Evolutionary conservation across 169 alveolate species (phyloP).

Genomic region (Eimeria nieschulzi): DNA sequence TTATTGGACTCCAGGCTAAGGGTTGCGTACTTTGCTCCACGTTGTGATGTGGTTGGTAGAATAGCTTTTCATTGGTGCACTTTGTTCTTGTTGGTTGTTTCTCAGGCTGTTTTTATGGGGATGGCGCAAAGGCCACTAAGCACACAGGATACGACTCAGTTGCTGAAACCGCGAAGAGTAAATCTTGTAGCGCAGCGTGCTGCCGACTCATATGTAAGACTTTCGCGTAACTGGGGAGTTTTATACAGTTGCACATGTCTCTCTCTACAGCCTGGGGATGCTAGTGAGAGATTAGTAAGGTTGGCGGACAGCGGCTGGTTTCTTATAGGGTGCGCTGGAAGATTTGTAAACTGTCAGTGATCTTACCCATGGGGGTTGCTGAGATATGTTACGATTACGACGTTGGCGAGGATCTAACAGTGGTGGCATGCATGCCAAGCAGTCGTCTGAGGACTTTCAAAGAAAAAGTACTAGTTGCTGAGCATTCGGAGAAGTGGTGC

Average conservation of each 20-base stretch:
- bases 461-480: slow-evolving; percentile 76
- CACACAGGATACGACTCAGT: not conserved
- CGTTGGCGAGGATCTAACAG: too few species aligned
- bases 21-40: not conserved
- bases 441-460: too few species aligned
- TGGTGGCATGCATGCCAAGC: too few species aligned
- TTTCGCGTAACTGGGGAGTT: too few species aligned
- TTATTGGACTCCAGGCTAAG: not conserved
- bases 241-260: too few species aligned
- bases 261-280: too few species aligned
- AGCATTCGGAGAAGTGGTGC: not conserved
- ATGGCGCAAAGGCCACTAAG: not conserved
- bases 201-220: slow-evolving; percentile 56
- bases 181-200: slow-evolving; percentile 60
- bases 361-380: too few species aligned
- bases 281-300: too few species aligned
- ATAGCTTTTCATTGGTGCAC: not conserved
- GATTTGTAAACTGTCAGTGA: too few species aligned
- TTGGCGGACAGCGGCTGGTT: too few species aligned
- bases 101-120: not conserved
- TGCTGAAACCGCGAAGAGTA: slow-evolving; percentile 14
- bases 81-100: not conserved
- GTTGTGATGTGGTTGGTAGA: not conserved
- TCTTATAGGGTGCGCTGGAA: too few species aligned
- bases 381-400: too few species aligned